Base-by-base conservation (phyloP, 2,329 filamentous ascomycete genomes). In the Xylariales sp. region DNA sequence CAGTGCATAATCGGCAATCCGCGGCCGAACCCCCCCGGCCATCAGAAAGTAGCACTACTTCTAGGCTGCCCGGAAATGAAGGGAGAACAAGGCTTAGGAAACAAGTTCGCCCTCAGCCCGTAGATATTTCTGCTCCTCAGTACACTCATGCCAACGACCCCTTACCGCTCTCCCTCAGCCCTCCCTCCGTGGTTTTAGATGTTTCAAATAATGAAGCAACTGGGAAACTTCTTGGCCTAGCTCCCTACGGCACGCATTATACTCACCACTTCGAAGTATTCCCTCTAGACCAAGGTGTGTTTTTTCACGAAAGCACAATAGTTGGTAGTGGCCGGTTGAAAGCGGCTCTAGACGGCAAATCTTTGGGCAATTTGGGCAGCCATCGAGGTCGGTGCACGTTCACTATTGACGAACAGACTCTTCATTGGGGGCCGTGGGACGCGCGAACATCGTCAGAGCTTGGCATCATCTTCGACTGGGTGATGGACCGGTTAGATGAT, bases 251-350 rank as follows among this genome's bases (percentile, higher is more conserved):
- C 0, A 87, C 86, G 1, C 82, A 83, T 30, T 91, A 90, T 74
- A 86, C 87, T 0, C 83, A 86, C 41, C 84, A 91, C 73, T 91
- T 91, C 69, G 87, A 90, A 53, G 77, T 87, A 4, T 89, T 89
- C 61, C 88, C 88, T 18, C 78, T 91, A 36, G 83, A 86, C 46
- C 73, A 77, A 6, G 84, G 84, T 3, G 82, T 86, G 0, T 90
- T 84, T 76, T 90, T 91, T 61, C 88, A 90, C 62, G 82, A 85
- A 68, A 85, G 81, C 60, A 90, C 88, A 0, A 75, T 90, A 34
- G 78, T 91, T 52, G 89, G 89, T 7, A 83, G 82, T 70, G 87
- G 88, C 1, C 77, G 80, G 1, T 73, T 90, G 5, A 75, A 80
- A 18, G 79, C 79, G 34, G 81, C 81, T 3, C 72, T 80, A 1